These are phyloP conservation scores for Fusarium sp. DNA, from an alignment of 2,329 filamentous ascomycete genomes.

Conservation along the genomic window DNA sequence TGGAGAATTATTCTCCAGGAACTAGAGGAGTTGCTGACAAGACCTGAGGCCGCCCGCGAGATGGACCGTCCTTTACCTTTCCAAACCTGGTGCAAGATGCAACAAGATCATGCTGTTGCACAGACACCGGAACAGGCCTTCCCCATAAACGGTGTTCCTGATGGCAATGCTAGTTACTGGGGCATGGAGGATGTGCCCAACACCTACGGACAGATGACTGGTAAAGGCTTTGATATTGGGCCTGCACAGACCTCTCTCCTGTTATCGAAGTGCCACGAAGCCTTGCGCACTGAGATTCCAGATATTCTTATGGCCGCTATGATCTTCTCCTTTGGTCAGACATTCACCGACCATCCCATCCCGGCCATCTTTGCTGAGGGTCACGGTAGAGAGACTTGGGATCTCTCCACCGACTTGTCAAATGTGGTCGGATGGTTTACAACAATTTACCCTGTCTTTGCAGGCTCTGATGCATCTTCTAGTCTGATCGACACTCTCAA, in stretches of 20 bases:
- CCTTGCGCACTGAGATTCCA: constrained; percentile 48
- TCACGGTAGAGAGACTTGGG: constrained; percentile 52
- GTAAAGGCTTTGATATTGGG: constrained; percentile 31
- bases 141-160: constrained; percentile 17
- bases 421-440: constrained; percentile 55
- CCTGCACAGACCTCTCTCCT: constrained; percentile 28
- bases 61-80: constrained; percentile 46
- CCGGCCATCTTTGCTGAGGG: constrained; percentile 51
- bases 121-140: constrained; percentile 42
- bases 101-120: constrained; percentile 31
- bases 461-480: background rate
- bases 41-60: constrained; percentile 4
- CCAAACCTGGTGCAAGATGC: constrained; percentile 53
- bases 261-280: constrained; percentile 35
- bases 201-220: constrained; percentile 35
- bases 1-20: constrained; percentile 55
- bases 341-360: constrained; percentile 44
- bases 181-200: constrained; percentile 36
- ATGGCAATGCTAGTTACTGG: constrained; percentile 44
- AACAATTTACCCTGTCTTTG: constrained; percentile 47
- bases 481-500: constrained; percentile 28
- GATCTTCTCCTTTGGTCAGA: constrained; percentile 43
- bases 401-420: constrained; percentile 45
- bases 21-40: constrained; percentile 51
- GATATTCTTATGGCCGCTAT: constrained; percentile 52